Base-by-base conservation (phyloP, 2,329 filamentous ascomycete species). In the Trichoderma sp. region DNA sequence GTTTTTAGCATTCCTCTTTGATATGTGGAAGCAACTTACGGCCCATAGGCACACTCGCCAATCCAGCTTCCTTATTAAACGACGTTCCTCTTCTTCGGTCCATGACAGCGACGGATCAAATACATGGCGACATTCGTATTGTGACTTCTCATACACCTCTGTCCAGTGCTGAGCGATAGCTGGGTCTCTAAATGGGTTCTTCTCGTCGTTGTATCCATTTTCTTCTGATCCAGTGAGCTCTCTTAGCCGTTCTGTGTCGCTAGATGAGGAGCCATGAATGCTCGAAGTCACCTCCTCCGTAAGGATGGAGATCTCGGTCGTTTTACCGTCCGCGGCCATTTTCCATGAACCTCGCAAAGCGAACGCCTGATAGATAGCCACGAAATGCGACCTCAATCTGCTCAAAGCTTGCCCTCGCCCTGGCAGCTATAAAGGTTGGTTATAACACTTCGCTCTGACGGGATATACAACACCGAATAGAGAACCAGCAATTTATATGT, bases 81-180 rank as follows among this genome's bases (percentile, higher is more conserved):
- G 68, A 3, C 29, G 27, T 59, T 72, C 68, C 8, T 72, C 68
- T 27, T 72, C 68, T n/a, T 72, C 68, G 1, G 68, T 50, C 68
- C 68, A 72, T 24, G 68, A 35, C 0, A 72, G 27, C 7, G 38
- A n/a, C 6, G 68, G 68, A 38, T 72, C 68, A 53, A 72, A 72
- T 3, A 72, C 68, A 53, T 72, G 68, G 4, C 68, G 68, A 35
- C 68, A 72, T n/a, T 72, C 68, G 18, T 72, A 72, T 3, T 63
- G 29, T 53, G 68, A 72, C 27, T 64, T 72, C 35, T 72, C 68
- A 11, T 72, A 72, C 6, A 64, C 68, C 6, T 72, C 68, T 33
- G 27, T 72, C 68, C 68, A 72, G 24, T 64, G 68, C 8, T 72
- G 68, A 8, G 68, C 68, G 6, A 72, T 27, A 5, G 27, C 38